phyloP scores from a whole-genome alignment of 768 basidiomycete species.

The Suillus brevipes region DNA sequence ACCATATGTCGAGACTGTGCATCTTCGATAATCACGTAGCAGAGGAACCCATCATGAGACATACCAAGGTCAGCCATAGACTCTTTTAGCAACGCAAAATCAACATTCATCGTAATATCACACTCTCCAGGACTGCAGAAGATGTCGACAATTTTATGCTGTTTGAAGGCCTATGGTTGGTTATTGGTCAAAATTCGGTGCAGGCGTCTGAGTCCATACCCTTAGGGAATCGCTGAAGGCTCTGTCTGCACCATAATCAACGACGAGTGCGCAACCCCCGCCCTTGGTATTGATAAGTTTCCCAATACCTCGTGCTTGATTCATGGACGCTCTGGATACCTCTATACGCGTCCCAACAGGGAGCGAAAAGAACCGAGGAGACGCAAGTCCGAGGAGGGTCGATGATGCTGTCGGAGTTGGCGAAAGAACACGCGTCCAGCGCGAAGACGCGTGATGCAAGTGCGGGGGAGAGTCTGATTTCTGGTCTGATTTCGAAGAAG shows the following conservation, averaged over 20 bases:
- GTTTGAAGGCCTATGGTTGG: constrained; percentile 74
- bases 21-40: constrained; percentile 8
- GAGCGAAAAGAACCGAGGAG: constrained; percentile 66
- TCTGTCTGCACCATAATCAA: constrained; percentile 86
- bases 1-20: background rate
- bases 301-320: constrained; percentile 66
- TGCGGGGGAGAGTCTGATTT: constrained; percentile 3
- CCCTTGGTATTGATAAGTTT: constrained; percentile 47
- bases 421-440: constrained; percentile 68
- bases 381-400: constrained; percentile 59
- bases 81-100: constrained; percentile 87
- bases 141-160: constrained; percentile 81
- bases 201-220: constrained; percentile 47
- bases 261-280: constrained; percentile 69
- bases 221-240: constrained; percentile 76
- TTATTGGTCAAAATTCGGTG: constrained; percentile 6
- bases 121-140: constrained; percentile 85
- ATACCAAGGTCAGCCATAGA: constrained; percentile 66
- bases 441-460: constrained; percentile 26
- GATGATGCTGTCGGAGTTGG: constrained; percentile 54
- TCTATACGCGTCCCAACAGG: constrained; percentile 78
- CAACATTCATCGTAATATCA: constrained; percentile 96
- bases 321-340: constrained; percentile 71
- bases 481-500: constrained; percentile 19
- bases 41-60: constrained; percentile 17